These are phyloP conservation scores for Lonicera japonica DNA, from an alignment of 129 eudicot species.

Conservation along the genomic window DNA sequence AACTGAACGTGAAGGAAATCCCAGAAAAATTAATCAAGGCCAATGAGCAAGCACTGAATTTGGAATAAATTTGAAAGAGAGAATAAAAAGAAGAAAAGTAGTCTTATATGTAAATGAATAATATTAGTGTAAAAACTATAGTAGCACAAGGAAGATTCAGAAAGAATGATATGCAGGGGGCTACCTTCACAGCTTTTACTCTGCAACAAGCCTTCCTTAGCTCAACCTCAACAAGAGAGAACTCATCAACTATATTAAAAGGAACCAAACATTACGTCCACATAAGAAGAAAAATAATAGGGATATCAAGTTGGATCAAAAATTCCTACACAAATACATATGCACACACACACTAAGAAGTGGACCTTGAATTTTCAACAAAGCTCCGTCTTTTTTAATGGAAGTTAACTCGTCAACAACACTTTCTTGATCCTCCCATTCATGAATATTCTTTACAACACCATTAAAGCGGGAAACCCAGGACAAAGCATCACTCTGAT, in stretches of 20 bases:
- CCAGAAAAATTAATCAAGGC: not conserved
- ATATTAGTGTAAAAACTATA: not conserved
- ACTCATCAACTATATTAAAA: conserved; percentile 54
- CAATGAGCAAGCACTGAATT: not conserved
- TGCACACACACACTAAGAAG: conserved; percentile 3
- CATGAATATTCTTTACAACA: conserved; percentile 38
- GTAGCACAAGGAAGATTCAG: conserved; percentile 4
- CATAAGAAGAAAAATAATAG: conserved; percentile 6
- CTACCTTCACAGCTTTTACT: conserved; percentile 83
- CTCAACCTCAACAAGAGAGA: conserved; percentile 65
- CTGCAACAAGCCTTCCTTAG: conserved; percentile 81
- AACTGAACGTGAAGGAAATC: not conserved
- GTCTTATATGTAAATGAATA: not conserved
- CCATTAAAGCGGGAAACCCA: conserved; percentile 70
- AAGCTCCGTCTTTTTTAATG: conserved; percentile 55
- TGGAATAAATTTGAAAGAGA: not conserved
- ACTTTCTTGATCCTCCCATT: conserved; percentile 70
- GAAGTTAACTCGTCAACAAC: conserved; percentile 62
- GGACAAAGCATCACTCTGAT: conserved; percentile 49
- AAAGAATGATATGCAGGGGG: conserved; percentile 1
- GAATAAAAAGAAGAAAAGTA: not conserved
- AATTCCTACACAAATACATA: not conserved
- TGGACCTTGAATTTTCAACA: conserved; percentile 75
- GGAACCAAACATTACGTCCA: conserved; percentile 18
- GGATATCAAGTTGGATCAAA: not conserved